phyloP scores from a whole-genome alignment of 2,329 filamentous ascomycete genomes.

The Beauveria bassiana region DNA sequence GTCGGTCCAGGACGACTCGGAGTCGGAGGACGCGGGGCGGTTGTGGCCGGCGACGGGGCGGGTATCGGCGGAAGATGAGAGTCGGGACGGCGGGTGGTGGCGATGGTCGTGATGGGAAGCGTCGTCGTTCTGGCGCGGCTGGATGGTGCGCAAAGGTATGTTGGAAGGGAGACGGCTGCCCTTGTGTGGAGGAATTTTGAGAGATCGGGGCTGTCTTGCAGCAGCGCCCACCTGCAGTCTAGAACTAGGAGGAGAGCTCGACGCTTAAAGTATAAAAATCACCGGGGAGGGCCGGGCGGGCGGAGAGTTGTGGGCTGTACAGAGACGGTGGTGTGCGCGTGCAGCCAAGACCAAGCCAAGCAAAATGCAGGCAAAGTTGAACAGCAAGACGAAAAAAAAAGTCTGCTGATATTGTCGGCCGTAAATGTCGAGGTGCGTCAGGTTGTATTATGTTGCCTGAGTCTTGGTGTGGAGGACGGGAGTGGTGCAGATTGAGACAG shows the following conservation, averaged over 20 bases:
- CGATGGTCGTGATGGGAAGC: constrained; percentile 29
- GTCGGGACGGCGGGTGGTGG: constrained; percentile 36
- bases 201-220: constrained; percentile 65
- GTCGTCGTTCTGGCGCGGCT: constrained; percentile 28
- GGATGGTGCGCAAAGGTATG: constrained; percentile 78
- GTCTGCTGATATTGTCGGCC: constrained; percentile 6
- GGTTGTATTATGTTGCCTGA: neutral
- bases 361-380: neutral
- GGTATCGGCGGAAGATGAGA: constrained; percentile 38
- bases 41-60: constrained; percentile 28
- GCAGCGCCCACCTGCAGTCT: constrained; percentile 58
- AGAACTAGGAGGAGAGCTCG: neutral
- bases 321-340: neutral
- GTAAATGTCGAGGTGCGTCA: constrained; percentile 1
- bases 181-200: constrained; percentile 77
- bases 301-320: neutral
- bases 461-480: neutral
- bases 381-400: neutral
- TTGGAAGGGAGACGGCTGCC: constrained; percentile 66
- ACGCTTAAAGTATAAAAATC: constrained; percentile 1
- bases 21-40: constrained; percentile 39
- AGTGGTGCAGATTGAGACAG: neutral
- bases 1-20: constrained; percentile 78
- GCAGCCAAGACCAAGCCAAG: neutral
- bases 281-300: neutral